These are phyloP conservation scores for Lyophyllum decastes DNA, from an alignment of 768 basidiomycete species.

Conservation along the genomic window DNA sequence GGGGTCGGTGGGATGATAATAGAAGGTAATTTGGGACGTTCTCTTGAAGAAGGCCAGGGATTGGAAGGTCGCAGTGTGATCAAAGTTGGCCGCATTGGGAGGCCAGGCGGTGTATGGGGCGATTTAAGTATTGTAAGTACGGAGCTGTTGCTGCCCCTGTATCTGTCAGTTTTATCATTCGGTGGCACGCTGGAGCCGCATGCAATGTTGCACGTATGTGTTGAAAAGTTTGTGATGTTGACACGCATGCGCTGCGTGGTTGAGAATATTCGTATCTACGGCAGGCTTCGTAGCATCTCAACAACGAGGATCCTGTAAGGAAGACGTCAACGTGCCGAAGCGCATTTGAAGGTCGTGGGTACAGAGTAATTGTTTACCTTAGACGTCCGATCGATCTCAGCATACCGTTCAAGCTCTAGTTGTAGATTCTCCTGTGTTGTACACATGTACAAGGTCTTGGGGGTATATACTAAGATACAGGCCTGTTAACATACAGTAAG, in stretches of 20 bases:
- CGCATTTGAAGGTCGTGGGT: background rate
- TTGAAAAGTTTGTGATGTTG: background rate
- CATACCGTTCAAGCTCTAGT: background rate
- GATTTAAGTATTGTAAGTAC: background rate
- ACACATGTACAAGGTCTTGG: background rate
- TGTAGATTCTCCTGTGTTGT: background rate
- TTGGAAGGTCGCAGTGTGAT: slow-evolving; percentile 6
- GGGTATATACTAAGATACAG: background rate
- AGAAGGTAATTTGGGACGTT: slow-evolving; percentile 22
- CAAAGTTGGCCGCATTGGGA: slow-evolving; percentile 7
- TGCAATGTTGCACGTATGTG: background rate
- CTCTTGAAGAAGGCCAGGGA: slow-evolving; percentile 3
- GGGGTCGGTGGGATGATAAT: slow-evolving; percentile 27
- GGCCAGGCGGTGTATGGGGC: background rate
- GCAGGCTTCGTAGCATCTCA: background rate
- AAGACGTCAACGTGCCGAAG: background rate
- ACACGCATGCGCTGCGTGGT: background rate
- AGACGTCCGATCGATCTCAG: background rate
- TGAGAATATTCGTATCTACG: background rate
- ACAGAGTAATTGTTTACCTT: background rate
- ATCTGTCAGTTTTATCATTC: background rate
- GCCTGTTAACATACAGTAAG: background rate
- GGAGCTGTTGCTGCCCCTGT: background rate
- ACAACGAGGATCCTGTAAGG: background rate
- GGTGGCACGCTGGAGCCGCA: slow-evolving; percentile 3